A percentile compares a stretch with the other conserved stretches of the same genome.
phyloP scores from a whole-genome alignment of 306 rosid genomes.

The Fragaria ananassa region DNA sequence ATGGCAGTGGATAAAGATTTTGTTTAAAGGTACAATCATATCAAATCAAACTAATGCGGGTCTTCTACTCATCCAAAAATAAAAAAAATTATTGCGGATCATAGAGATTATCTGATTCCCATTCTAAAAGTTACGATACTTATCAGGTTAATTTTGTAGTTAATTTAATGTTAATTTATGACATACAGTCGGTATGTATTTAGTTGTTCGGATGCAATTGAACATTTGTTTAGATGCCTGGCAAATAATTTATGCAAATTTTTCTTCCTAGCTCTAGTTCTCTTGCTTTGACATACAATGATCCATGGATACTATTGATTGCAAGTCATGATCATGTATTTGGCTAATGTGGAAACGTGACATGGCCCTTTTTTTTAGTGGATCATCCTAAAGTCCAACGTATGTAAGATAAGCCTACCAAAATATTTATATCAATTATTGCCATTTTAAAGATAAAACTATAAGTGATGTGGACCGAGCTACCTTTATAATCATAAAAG shows the following conservation, averaged over 20 bases:
- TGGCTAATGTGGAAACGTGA: slow-evolving; percentile 22
- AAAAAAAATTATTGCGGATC: too few species aligned
- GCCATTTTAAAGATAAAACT: neutral
- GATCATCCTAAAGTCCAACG: slow-evolving; percentile 2
- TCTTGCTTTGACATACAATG: too few species aligned
- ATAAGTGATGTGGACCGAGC: slow-evolving; percentile 2
- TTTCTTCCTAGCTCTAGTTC: too few species aligned
- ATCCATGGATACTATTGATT: neutral
- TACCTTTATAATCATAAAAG: neutral
- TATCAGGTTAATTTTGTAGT: too few species aligned
- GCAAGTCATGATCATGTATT: slow-evolving; percentile 29
- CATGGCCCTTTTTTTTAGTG: slow-evolving; percentile 4
- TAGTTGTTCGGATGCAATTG: too few species aligned
- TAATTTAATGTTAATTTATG: too few species aligned
- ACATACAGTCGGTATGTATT: too few species aligned
- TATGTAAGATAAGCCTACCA: neutral
- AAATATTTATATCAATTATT: slow-evolving; percentile 1
- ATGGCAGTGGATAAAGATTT: neutral
- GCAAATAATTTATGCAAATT: too few species aligned
- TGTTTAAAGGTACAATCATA: neutral
- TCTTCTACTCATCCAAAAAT: neutral
- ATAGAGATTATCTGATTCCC: too few species aligned
- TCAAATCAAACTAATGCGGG: neutral
- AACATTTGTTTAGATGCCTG: too few species aligned
- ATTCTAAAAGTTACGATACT: too few species aligned